Conservation (phyloP, 1,284 basidiomycete genomes). For the Rhodotorula glutinis region DNA sequence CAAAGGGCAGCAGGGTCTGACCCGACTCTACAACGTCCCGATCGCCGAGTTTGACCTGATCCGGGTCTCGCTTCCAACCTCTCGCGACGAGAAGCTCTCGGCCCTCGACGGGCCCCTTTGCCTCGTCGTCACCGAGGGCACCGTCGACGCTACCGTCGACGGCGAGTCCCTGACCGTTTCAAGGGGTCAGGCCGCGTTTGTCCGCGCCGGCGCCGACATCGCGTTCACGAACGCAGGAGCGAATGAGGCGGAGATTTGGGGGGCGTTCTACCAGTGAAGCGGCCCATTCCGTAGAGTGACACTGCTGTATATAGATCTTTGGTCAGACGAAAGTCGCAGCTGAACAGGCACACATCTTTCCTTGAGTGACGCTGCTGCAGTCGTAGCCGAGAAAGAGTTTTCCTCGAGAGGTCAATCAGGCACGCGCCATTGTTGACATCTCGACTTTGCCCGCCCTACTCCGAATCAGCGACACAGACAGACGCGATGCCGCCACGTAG, state of each 20-base stretch:
- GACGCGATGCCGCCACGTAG: slow-evolving; percentile 1
- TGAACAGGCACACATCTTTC: too few relatives aligned
- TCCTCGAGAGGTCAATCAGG: not conserved
- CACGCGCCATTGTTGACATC: too few relatives aligned
- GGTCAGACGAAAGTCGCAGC: not conserved
- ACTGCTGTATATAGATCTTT: not conserved
- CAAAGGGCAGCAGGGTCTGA: slow-evolving; percentile 25
- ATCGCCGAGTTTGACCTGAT: slow-evolving; percentile 38
- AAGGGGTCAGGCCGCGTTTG: slow-evolving; percentile 36
- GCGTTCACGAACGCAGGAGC: slow-evolving; percentile 4
- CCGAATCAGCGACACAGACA: too few relatives aligned
- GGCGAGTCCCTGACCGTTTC: slow-evolving; percentile 19
- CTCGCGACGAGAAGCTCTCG: slow-evolving; percentile 14
- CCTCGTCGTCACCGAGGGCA: slow-evolving; percentile 33
- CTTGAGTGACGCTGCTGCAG: not conserved
- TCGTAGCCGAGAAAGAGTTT: not conserved
- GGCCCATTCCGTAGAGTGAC: not conserved
- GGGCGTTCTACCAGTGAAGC: slow-evolving; percentile 37
- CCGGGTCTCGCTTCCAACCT: slow-evolving; percentile 14
- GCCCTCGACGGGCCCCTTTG: slow-evolving; percentile 35
- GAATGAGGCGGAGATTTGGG: slow-evolving; percentile 25
- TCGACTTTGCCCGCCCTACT: too few relatives aligned
- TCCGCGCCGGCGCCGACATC: slow-evolving; percentile 19
- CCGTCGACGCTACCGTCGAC: slow-evolving; percentile 19
- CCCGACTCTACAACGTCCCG: slow-evolving; percentile 33